phyloP scores from a whole-genome alignment of 2,329 filamentous ascomycete genomes.

The Geosmithia morbida region DNA sequence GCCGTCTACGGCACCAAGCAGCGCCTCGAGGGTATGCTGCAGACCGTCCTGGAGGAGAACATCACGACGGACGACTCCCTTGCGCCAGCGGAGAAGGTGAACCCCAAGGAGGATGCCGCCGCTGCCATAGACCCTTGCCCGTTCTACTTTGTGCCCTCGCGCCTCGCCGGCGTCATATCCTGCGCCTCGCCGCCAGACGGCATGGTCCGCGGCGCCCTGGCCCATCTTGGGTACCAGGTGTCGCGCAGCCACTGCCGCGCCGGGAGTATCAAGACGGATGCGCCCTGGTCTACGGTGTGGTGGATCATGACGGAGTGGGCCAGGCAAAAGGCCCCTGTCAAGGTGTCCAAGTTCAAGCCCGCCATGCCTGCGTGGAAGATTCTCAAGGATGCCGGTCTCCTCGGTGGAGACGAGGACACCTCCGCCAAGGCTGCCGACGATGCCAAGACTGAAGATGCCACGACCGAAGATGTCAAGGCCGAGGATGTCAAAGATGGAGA shows the following conservation, averaged over 20 bases:
- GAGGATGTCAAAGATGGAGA: not conserved
- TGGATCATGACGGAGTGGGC: slow-evolving; percentile 89
- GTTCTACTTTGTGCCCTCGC: slow-evolving; percentile 73
- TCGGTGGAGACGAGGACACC: slow-evolving; percentile 9
- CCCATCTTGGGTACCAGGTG: slow-evolving; percentile 65
- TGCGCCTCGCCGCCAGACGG: slow-evolving; percentile 69
- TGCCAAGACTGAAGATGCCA: not conserved
- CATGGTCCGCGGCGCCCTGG: slow-evolving; percentile 66
- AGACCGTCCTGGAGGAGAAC: slow-evolving; percentile 69
- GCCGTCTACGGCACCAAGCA: slow-evolving; percentile 65
- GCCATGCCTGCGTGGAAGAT: slow-evolving; percentile 61
- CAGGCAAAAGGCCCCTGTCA: slow-evolving; percentile 65
- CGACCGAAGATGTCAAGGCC: not conserved
- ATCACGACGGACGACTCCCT: slow-evolving; percentile 12
- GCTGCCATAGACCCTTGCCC: slow-evolving; percentile 58
- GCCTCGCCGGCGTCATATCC: slow-evolving; percentile 62
- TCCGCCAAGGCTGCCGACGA: not conserved
- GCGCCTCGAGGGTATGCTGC: slow-evolving; percentile 83
- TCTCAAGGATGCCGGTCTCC: slow-evolving; percentile 27
- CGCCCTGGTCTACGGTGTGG: slow-evolving; percentile 83
- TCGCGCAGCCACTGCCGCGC: slow-evolving; percentile 80
- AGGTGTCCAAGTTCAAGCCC: slow-evolving; percentile 53
- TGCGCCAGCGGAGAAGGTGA: slow-evolving; percentile 15
- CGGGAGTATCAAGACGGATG: slow-evolving; percentile 86
- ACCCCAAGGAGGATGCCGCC: slow-evolving; percentile 32